Conservation (phyloP, 345 rosid species). For the Turnera subulata region DNA sequence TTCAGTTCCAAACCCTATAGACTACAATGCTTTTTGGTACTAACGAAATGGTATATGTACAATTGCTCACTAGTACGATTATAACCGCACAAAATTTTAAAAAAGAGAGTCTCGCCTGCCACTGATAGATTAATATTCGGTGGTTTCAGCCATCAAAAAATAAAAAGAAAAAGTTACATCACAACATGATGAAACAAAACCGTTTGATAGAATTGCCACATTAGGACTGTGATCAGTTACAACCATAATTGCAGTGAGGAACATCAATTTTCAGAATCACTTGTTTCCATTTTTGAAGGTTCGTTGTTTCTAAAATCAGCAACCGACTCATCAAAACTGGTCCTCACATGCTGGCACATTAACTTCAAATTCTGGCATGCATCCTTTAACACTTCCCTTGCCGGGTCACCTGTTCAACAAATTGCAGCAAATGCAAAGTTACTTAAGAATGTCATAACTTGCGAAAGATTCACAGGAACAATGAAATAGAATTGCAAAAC, state of each 20-base stretch:
- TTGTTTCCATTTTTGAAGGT: constrained; percentile 14
- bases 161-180: no score
- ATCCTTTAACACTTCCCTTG: constrained; percentile 81
- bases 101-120: no score
- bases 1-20: no score
- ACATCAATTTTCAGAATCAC: background rate
- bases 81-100: no score
- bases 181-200: no score
- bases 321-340: constrained; percentile 59
- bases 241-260: background rate
- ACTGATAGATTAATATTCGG: no score
- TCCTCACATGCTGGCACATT: constrained; percentile 70
- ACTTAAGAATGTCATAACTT: background rate
- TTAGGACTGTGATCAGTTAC: background rate
- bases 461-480: background rate
- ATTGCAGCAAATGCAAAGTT: background rate
- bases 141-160: no score
- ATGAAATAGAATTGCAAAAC: background rate
- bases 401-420: constrained; percentile 59
- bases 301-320: constrained; percentile 20
- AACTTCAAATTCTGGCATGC: constrained; percentile 73
- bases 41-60: no score
- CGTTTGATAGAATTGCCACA: background rate
- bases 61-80: no score
- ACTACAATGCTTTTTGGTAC: no score